Evolutionary conservation across 352 stramenopile species (phyloP).

Genomic region (Phytopythium litorale): DNA sequence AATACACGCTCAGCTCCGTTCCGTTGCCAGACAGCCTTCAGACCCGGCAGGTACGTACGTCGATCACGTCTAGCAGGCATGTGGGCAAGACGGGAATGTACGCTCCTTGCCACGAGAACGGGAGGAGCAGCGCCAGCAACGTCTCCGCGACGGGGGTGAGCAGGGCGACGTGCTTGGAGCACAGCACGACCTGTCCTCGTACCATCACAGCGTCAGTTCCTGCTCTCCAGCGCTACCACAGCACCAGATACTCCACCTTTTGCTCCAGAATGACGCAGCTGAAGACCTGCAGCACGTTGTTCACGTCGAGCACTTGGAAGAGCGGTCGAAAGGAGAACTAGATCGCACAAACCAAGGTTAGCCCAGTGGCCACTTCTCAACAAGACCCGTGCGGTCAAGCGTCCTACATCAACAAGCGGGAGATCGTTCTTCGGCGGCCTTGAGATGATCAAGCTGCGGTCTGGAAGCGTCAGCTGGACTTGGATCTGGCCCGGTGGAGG

Average conservation of each 20-base stretch:
- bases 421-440: slow-evolving; percentile 90
- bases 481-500: slow-evolving; percentile 90
- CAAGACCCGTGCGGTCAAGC: neutral
- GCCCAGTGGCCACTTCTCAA: neutral
- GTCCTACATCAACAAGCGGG: slow-evolving; percentile 83
- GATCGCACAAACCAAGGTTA: neutral
- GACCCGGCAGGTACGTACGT: slow-evolving; percentile 44
- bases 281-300: slow-evolving; percentile 91
- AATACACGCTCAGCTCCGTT: neutral
- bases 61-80: slow-evolving; percentile 91
- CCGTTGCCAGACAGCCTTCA: neutral
- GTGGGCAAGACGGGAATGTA: slow-evolving; percentile 93
- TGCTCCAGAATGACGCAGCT: slow-evolving; percentile 88
- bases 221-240: slow-evolving; percentile 5
- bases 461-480: slow-evolving; percentile 86
- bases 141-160: slow-evolving; percentile 91
- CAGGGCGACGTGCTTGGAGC: slow-evolving; percentile 86
- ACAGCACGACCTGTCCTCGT: slow-evolving; percentile 80
- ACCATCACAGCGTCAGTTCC: neutral
- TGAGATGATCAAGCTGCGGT: slow-evolving; percentile 84
- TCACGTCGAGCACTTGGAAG: slow-evolving; percentile 90
- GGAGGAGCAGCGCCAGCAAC: slow-evolving; percentile 89
- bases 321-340: slow-evolving; percentile 92
- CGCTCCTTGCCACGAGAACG: slow-evolving; percentile 93
- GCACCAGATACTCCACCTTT: slow-evolving; percentile 38